Percentiles rank a stretch among this genome's conserved stretches.
Conservation (phyloP, 257 asterid genomes). For the Scutellaria galericulata region DNA sequence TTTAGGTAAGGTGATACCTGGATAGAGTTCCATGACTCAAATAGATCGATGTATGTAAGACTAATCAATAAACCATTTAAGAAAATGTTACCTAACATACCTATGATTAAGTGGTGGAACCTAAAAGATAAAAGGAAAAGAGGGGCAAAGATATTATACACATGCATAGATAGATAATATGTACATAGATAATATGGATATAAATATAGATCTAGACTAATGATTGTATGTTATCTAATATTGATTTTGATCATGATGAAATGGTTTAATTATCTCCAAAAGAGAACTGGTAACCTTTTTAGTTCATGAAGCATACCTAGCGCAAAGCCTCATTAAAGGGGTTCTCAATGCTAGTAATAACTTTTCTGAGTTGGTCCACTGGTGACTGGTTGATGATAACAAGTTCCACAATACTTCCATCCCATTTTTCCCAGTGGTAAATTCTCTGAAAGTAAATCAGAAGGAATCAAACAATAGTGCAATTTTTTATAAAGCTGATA, state of each 20-base stretch:
- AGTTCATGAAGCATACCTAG: slow-evolving; percentile 55
- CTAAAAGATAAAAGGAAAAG: neutral
- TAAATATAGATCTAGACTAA: neutral
- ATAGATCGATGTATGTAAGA: no score
- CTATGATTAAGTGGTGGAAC: no score
- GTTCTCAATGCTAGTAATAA: slow-evolving; percentile 52
- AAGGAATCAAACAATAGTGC: slow-evolving; percentile 30
- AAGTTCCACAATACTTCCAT: slow-evolving; percentile 68
- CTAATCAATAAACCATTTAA: no score
- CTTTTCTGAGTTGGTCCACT: slow-evolving; percentile 70
- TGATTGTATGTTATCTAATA: neutral
- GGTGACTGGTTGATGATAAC: slow-evolving; percentile 54
- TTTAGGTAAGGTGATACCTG: no score
- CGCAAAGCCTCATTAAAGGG: slow-evolving; percentile 87
- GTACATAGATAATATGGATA: neutral
- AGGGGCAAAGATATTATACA: neutral
- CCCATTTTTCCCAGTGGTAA: slow-evolving; percentile 56
- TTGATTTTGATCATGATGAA: neutral
- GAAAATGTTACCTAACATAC: no score
- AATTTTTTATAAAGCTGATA: slow-evolving; percentile 25
- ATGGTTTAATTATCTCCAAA: neutral
- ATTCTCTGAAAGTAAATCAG: slow-evolving; percentile 54
- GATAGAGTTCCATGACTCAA: no score
- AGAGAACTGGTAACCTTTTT: slow-evolving; percentile 10
- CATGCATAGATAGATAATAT: neutral